These are phyloP conservation scores for Aureobasidium vineae DNA, from an alignment of 2,329 filamentous ascomycete genomes.

Conservation along the genomic window DNA sequence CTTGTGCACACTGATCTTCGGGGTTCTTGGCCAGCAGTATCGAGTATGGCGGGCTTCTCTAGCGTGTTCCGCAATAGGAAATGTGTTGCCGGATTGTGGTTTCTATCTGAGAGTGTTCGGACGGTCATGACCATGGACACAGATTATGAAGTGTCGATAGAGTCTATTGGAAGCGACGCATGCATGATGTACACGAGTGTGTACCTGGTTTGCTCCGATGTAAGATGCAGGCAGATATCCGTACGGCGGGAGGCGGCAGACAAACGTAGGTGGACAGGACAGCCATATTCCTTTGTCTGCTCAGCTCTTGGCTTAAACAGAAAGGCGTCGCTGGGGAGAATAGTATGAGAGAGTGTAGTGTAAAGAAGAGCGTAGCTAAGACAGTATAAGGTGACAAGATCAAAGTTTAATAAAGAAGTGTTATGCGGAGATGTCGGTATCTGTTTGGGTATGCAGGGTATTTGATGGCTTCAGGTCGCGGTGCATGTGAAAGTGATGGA, in stretches of 20 bases:
- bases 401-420: background rate
- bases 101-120: background rate
- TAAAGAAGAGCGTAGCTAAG: background rate
- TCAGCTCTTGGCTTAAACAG: constrained; percentile 3
- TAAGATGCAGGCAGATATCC: background rate
- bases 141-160: constrained; percentile 4
- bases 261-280: background rate
- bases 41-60: background rate
- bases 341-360: background rate
- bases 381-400: background rate
- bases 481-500: constrained; percentile 17
- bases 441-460: background rate
- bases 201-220: constrained; percentile 2
- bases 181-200: background rate
- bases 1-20: background rate
- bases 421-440: constrained; percentile 21
- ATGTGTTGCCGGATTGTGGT: background rate
- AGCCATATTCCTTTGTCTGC: background rate
- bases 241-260: constrained; percentile 6
- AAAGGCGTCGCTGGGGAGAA: background rate
- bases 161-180: constrained; percentile 16
- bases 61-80: background rate
- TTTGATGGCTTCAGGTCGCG: background rate
- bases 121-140: background rate
- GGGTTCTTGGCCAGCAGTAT: background rate